Conservation (phyloP, 495 filamentous ascomycete species). For the Aspergillus nidulans region DNA sequence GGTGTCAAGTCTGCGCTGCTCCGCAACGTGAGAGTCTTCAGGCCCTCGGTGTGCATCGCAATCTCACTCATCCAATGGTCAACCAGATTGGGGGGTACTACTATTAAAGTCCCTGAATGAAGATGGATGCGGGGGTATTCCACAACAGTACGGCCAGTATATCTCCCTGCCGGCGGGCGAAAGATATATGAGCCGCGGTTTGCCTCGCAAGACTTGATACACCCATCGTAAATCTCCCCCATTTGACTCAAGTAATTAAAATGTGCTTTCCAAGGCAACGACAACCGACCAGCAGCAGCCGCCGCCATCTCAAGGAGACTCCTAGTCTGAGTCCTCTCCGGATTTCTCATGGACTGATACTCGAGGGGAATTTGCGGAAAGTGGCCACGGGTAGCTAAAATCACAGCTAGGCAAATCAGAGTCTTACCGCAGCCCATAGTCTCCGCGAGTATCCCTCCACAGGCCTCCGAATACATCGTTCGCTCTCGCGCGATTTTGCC, state of each 20-base stretch:
- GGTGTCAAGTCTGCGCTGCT: constrained; percentile 54
- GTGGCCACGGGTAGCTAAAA: constrained; percentile 73
- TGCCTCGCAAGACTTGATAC: constrained; percentile 51
- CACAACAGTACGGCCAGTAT: constrained; percentile 39
- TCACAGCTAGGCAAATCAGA: constrained; percentile 75
- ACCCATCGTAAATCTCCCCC: constrained; percentile 40
- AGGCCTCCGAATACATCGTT: constrained; percentile 65
- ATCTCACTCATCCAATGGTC: constrained; percentile 58
- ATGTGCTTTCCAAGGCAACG: constrained; percentile 62
- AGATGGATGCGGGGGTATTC: constrained; percentile 50
- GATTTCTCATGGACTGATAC: constrained; percentile 45
- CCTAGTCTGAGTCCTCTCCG: constrained; percentile 41
- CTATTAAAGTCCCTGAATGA: constrained; percentile 58
- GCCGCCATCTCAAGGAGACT: constrained; percentile 69
- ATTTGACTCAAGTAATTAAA: constrained; percentile 41
- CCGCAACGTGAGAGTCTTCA: constrained; percentile 61
- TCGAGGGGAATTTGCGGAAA: constrained; percentile 61
- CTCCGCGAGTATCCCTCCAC: constrained; percentile 60
- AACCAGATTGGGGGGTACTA: constrained; percentile 50
- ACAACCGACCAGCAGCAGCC: constrained; percentile 57
- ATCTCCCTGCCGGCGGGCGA: constrained; percentile 41
- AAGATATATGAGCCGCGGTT: constrained; percentile 53
- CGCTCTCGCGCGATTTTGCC: constrained; percentile 58
- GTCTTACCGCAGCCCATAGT: constrained; percentile 85
- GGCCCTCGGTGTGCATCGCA: constrained; percentile 60